These are phyloP conservation scores for Colletotrichum musae DNA, from an alignment of 2,329 filamentous ascomycete species.

Conservation along the genomic window DNA sequence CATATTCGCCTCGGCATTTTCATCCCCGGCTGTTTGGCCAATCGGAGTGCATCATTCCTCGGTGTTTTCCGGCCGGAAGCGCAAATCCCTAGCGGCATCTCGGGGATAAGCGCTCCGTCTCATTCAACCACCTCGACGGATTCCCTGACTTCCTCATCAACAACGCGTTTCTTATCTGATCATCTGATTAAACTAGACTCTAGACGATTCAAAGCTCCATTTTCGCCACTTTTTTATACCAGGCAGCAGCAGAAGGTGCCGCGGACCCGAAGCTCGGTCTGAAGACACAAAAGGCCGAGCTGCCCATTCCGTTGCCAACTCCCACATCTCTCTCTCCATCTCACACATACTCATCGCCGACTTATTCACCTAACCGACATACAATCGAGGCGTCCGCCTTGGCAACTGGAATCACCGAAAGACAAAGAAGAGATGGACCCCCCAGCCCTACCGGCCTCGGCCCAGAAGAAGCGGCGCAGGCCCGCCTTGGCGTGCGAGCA, in stretches of 20 bases:
- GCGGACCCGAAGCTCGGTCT: neutral
- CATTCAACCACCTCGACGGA: neutral
- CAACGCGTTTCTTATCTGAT: slow-evolving; percentile 23
- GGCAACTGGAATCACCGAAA: neutral
- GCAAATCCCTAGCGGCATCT: slow-evolving; percentile 24
- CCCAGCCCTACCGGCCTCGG: neutral
- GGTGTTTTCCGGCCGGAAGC: slow-evolving; percentile 24
- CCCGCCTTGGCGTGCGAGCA: slow-evolving; percentile 67
- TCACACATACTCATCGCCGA: neutral
- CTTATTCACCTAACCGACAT: neutral
- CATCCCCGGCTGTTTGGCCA: neutral
- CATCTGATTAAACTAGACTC: slow-evolving; percentile 23
- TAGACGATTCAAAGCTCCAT: neutral
- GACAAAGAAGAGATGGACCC: slow-evolving; percentile 3
- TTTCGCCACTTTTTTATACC: too few relatives aligned
- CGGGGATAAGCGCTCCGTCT: slow-evolving; percentile 27
- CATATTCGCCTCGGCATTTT: slow-evolving; percentile 16
- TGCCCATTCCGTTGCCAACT: neutral
- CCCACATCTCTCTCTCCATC: neutral
- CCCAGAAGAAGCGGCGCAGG: slow-evolving; percentile 55
- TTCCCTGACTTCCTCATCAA: neutral
- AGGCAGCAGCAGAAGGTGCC: slow-evolving; percentile 3
- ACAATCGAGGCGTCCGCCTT: neutral
- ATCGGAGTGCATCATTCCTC: neutral
- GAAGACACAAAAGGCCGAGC: slow-evolving; percentile 35